Base-by-base conservation (phyloP, 208 protist species). In the Crithidia sp. region DNA sequence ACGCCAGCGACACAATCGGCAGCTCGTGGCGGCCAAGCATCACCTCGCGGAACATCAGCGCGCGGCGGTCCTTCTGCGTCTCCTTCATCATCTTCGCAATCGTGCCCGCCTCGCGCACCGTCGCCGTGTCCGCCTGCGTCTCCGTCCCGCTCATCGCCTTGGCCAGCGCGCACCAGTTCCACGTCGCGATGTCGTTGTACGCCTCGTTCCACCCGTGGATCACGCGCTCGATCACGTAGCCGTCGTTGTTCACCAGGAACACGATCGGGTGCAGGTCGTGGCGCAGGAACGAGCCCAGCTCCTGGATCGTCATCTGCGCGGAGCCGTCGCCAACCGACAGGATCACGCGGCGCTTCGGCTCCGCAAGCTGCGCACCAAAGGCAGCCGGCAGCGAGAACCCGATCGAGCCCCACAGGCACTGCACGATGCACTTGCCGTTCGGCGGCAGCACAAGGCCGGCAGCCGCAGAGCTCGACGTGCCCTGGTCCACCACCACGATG, bases 191-290 rank as follows among this genome's bases (percentile, higher is more conserved):
- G 74, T 84, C 75, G 63, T 81, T 89, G 81, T 86, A 86, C 67
- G 13, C 57, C 36, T 62, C 81, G 57, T 82, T 78, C 79, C 80
- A 86, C 41, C 84, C 77, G 84, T 81, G 76, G 58, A 85, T 85
- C 44, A 81, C 65, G 39, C 75, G 74, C 65, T 88, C 81, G 60
- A 84, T 84, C 37, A 80, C 72, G 64, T 86, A 86, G 69, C 84
- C 81, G 57, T 86, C 71, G 71, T 86, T 86, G 79, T 86, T 83
- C 47, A 85, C 67, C 28, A 86, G 73, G 71, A 89, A 82, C 19
- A 83, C 19, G 67, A 80, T 50, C 41, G 81, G 60, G 49, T 54
- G 76, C 58, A 86, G 61, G 43, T 67, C 59, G 75, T 70, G 44
- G 65, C 83, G 84, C 43, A 65, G 19, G 74, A 85, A 84, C 55